phyloP scores from a whole-genome alignment of 768 basidiomycete genomes.

The Pulveroboletus frians region DNA sequence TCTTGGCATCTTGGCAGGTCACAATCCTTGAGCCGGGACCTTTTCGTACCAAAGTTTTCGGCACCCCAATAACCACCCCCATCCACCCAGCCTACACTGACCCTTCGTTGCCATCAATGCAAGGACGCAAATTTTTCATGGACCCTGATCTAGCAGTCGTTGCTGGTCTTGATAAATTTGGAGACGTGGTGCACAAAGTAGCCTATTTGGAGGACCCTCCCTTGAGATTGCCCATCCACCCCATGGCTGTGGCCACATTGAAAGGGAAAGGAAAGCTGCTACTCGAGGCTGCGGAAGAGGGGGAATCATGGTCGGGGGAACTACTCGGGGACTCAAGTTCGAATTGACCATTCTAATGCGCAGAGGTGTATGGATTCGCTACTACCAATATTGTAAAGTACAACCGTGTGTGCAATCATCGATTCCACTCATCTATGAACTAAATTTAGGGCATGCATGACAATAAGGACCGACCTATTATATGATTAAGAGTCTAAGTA shows the following conservation, averaged over 20 bases:
- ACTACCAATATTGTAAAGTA: no score
- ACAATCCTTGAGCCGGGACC: slow-evolving; percentile 1
- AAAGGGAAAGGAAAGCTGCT: slow-evolving; percentile 4
- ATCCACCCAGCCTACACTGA: background rate
- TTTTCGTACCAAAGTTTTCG: background rate
- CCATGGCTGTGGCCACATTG: background rate
- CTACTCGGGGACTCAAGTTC: no score
- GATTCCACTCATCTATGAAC: no score
- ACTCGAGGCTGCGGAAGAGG: no score
- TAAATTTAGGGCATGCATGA: no score
- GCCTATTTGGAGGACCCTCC: no score
- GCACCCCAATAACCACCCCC: background rate
- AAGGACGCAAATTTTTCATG: background rate
- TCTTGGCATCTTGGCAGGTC: no score
- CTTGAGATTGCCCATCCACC: background rate
- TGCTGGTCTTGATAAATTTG: slow-evolving; percentile 17
- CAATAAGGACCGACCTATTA: no score
- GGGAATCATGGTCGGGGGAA: slow-evolving; percentile 10
- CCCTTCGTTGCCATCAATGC: slow-evolving; percentile 1
- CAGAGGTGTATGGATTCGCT: no score
- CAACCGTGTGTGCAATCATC: no score
- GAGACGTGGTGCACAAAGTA: slow-evolving; percentile 7
- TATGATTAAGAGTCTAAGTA: no score
- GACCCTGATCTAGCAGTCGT: background rate
- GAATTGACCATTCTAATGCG: no score